phyloP scores from a whole-genome alignment of 176 grass and related monocot genomes.

The Rhipidocladum racemiflorum region DNA sequence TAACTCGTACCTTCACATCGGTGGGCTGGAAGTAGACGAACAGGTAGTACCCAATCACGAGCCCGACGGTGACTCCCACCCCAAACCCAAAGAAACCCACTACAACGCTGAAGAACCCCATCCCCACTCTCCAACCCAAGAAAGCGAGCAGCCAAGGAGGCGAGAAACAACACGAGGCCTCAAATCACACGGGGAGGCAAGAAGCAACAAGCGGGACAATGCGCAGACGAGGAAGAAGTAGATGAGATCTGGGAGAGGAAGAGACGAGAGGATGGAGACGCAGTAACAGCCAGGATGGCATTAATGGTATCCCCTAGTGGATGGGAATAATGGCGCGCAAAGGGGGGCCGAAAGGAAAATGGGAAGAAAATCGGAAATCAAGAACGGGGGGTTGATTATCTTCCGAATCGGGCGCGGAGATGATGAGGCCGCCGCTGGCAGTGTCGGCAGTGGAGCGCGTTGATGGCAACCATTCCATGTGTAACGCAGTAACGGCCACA shows the following conservation, averaged over 20 bases:
- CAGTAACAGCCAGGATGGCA: conserved; percentile 13
- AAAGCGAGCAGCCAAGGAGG: neutral
- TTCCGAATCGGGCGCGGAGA: neutral
- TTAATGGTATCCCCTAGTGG: conserved; percentile 10
- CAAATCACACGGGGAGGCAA: conserved; percentile 35
- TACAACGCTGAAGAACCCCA: conserved; percentile 66
- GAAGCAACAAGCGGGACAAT: neutral
- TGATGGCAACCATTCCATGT: neutral
- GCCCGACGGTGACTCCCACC: conserved; percentile 42
- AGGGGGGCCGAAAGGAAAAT: neutral
- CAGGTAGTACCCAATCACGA: conserved; percentile 67
- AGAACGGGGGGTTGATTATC: neutral
- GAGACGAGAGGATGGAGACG: neutral
- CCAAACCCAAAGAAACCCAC: conserved; percentile 75
- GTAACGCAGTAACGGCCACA: neutral
- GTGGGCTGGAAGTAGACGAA: conserved; percentile 83
- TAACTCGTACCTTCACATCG: conserved; percentile 61
- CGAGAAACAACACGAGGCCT: neutral
- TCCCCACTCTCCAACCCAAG: conserved; percentile 13
- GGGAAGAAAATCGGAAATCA: neutral
- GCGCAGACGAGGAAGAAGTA: conserved; percentile 9
- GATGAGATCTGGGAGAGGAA: conserved; percentile 18
- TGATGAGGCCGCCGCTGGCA: neutral
- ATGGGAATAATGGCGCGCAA: conserved; percentile 17
- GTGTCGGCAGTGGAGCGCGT: conserved; percentile 10